Conservation (phyloP, 225 moss, liverwort and hornwort species). For the Bryoerythrophyllum caledonicum region DNA sequence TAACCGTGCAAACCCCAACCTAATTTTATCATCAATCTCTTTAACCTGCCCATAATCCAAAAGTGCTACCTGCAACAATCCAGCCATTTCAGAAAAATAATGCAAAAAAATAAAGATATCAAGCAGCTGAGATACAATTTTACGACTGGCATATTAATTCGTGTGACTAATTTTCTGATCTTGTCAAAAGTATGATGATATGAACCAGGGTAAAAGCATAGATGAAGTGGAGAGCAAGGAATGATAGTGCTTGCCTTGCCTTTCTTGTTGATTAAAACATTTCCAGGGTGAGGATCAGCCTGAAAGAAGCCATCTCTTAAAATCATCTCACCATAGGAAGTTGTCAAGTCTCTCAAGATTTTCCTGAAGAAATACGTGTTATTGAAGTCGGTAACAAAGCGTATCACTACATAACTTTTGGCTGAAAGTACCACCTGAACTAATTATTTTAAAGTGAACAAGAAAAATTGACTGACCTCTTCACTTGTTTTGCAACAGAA, state of each 20-base stretch:
- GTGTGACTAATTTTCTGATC: neutral
- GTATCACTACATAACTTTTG: neutral
- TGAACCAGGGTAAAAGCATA: neutral
- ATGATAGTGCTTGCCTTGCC: constrained; percentile 69
- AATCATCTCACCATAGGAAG: constrained; percentile 94
- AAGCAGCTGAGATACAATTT: neutral
- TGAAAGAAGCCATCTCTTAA: constrained; percentile 91
- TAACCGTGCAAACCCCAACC: constrained; percentile 70
- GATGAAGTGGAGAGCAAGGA: neutral
- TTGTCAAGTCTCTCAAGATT: constrained; percentile 80
- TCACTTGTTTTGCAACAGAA: constrained; percentile 62
- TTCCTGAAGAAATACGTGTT: constrained; percentile 50
- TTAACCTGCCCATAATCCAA: constrained; percentile 96
- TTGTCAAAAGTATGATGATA: neutral
- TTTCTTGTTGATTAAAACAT: constrained; percentile 71
- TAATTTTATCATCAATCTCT: constrained; percentile 59
- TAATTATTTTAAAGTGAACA: neutral
- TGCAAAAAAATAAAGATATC: neutral
- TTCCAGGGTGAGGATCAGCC: constrained; percentile 98
- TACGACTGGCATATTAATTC: neutral
- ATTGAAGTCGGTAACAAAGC: neutral
- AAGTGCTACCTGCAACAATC: constrained; percentile 69
- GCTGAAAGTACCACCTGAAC: too few relatives aligned
- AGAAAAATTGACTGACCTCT: constrained; percentile 49
- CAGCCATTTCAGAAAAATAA: constrained; percentile 24